Base-by-base conservation (phyloP, 202 grass and related monocot species). In the Saccharum hybrid region DNA sequence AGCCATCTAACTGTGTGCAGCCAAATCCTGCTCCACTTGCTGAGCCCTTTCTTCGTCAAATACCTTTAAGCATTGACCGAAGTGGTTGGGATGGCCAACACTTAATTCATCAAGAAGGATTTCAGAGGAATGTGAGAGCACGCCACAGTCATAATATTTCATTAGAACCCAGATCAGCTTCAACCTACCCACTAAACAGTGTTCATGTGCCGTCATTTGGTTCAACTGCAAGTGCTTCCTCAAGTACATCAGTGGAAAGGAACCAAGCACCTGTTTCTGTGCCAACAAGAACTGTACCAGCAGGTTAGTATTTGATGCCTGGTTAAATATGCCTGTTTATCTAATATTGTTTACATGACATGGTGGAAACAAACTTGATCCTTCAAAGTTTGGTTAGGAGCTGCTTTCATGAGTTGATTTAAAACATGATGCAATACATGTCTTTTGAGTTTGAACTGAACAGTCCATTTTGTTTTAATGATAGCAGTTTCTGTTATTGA, bases 61-160 rank as follows among this genome's bases (percentile, higher is more conserved):
- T 87, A 51, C 60, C 77, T 72, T 28, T 82, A 40, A 88, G 66
- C 64, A 76, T 86, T 79, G 80, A 38, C 19, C 78, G 74, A 72
- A 88, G 60, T 40, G 42, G 72, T 31, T 83, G 82, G 81, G 59
- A 66, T 86, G 49, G 49, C 78, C 80, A 91, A 43, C 26, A 10
- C 37, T 69, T 76, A 64, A 59, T 19, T 75, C 63, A 75, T 56
- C 82, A 79, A 67, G 88, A 94, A 81, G 91, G 68, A 77, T 88
- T 65, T 85, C 86, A 91, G 88, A 99, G 97, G 79, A 99, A 96
- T 86, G 91, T 99, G 41, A 94, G 97, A 86, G 88, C 82, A 56
- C 81, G 93, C 3, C 72, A 88, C 39, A 71, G 66, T 38, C 31
- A 60, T 86, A 56, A 74, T 79, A 60, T 89, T 90, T 79, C 79